A percentile compares a stretch with the other conserved stretches of the same genome.
phyloP scores from a whole-genome alignment of 164 flowering plant genomes.

The Malania oleifera region DNA sequence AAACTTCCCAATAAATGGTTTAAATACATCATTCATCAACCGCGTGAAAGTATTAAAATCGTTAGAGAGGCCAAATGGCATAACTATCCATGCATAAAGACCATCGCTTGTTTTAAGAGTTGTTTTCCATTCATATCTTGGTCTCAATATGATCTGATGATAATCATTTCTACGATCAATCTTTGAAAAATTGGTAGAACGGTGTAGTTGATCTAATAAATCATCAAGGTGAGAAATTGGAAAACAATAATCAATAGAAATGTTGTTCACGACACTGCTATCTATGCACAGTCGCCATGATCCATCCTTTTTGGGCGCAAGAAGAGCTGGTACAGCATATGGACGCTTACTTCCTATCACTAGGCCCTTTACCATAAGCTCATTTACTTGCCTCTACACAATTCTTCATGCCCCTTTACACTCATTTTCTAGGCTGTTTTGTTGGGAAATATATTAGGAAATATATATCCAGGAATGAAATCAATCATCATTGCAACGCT shows the following conservation, averaged over 20 bases:
- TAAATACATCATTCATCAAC: too few relatives aligned
- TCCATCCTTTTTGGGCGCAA: background rate
- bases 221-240: background rate
- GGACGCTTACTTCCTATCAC: background rate
- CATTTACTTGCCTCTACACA: background rate
- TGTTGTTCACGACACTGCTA: too few relatives aligned
- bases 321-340: background rate
- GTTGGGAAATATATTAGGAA: too few relatives aligned
- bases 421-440: too few relatives aligned
- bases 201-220: background rate
- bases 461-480: too few relatives aligned
- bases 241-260: background rate
- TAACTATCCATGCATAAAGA: background rate
- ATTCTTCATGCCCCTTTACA: background rate
- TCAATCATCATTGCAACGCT: too few relatives aligned
- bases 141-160: background rate
- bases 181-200: background rate
- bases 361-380: background rate
- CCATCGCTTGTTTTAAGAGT: too few relatives aligned
- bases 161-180: too few relatives aligned
- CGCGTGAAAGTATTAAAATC: background rate
- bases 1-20: too few relatives aligned
- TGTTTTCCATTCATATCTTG: background rate
- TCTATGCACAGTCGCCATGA: too few relatives aligned
- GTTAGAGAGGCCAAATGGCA: background rate